These are phyloP conservation scores for Dioszegia hungarica DNA, from an alignment of 768 basidiomycete genomes.

Conservation along the genomic window DNA sequence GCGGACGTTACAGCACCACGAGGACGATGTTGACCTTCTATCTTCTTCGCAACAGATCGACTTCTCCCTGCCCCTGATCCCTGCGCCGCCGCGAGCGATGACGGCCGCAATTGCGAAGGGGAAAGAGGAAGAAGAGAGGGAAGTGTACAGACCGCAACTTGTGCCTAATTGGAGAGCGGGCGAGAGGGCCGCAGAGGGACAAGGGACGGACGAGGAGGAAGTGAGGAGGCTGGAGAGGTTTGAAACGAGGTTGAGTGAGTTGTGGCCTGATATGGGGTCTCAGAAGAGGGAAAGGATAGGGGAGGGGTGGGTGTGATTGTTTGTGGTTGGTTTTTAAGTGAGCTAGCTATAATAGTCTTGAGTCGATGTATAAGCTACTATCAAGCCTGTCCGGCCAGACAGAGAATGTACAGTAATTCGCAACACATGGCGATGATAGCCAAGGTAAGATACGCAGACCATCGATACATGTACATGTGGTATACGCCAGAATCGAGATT, in stretches of 20 bases:
- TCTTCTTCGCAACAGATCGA: no score
- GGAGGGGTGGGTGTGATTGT: conserved; percentile 10
- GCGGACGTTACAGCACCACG: neutral
- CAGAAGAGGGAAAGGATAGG: neutral
- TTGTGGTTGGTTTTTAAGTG: neutral
- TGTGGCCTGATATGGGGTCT: conserved; percentile 9
- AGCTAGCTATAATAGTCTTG: no score
- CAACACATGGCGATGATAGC: no score
- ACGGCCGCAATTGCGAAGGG: neutral
- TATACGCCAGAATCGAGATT: no score
- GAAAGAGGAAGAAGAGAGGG: neutral
- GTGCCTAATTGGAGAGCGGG: neutral
- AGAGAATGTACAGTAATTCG: no score
- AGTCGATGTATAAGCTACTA: no score
- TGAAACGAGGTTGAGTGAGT: conserved; percentile 2
- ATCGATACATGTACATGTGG: no score
- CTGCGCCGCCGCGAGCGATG: neutral
- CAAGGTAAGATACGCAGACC: no score
- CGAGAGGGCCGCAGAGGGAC: neutral
- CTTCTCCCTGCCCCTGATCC: neutral
- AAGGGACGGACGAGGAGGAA: neutral
- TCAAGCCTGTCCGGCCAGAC: no score
- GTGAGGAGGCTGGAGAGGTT: neutral
- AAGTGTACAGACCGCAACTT: neutral
- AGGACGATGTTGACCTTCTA: conserved; percentile 8